These are phyloP conservation scores for Omphalotus olearius DNA, from an alignment of 1,284 basidiomycete species.

Conservation along the genomic window DNA sequence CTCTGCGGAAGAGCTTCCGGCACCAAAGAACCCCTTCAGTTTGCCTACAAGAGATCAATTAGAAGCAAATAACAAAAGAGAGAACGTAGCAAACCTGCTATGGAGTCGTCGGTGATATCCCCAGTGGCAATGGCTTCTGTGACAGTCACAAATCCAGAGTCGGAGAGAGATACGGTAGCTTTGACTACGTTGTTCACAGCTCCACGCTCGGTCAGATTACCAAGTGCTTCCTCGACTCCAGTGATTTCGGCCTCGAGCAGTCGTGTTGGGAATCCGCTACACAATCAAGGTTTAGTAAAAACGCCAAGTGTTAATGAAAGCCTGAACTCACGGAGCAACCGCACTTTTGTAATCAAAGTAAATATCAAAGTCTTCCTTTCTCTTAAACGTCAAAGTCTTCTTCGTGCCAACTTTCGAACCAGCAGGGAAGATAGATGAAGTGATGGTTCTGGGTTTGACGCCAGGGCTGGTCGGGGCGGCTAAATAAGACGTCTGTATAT, in stretches of 20 bases:
- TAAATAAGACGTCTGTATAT: slow-evolving; percentile 74
- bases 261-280: slow-evolving; percentile 61
- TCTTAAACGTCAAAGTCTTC: slow-evolving; percentile 81
- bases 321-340: slow-evolving; percentile 48
- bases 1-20: slow-evolving; percentile 39
- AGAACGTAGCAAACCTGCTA: slow-evolving; percentile 48
- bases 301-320: not conserved
- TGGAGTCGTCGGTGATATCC: slow-evolving; percentile 74
- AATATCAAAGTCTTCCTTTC: slow-evolving; percentile 24
- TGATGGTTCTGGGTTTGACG: slow-evolving; percentile 62
- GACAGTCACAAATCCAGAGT: slow-evolving; percentile 80
- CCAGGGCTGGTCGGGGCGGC: slow-evolving; percentile 49
- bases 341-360: slow-evolving; percentile 55
- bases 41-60: slow-evolving; percentile 45
- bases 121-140: slow-evolving; percentile 71
- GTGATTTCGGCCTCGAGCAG: slow-evolving; percentile 65
- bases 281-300: slow-evolving; percentile 5
- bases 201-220: slow-evolving; percentile 71
- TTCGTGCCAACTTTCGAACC: slow-evolving; percentile 74
- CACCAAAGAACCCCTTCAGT: slow-evolving; percentile 83
- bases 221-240: slow-evolving; percentile 68
- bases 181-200: slow-evolving; percentile 74
- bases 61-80: slow-evolving; percentile 1
- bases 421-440: slow-evolving; percentile 69
- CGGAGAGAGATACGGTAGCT: slow-evolving; percentile 76